phyloP scores from a whole-genome alignment of 116 monocot species.

The Dioscorea cayenensis region DNA sequence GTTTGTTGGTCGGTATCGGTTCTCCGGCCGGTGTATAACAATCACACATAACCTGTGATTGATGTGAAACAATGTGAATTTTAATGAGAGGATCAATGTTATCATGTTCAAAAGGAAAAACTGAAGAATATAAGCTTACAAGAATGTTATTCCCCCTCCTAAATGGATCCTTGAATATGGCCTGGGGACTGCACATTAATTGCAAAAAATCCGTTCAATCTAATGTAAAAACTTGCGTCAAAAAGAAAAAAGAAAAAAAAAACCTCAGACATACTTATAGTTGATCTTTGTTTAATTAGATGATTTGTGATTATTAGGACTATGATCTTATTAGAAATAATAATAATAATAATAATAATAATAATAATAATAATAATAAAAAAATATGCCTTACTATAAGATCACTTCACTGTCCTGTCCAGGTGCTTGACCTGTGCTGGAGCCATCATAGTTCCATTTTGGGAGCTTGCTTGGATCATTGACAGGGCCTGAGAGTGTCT shows the following conservation, averaged over 20 bases:
- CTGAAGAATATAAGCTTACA: slow-evolving; percentile 17
- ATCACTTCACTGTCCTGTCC: slow-evolving; percentile 97
- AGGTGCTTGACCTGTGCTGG: slow-evolving; percentile 86
- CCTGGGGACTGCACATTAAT: slow-evolving; percentile 39
- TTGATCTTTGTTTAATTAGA: neutral
- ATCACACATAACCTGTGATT: slow-evolving; percentile 77
- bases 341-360: neutral
- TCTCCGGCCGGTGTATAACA: slow-evolving; percentile 84
- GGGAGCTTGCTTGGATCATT: slow-evolving; percentile 64
- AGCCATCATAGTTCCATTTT: slow-evolving; percentile 96
- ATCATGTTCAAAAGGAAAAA: neutral
- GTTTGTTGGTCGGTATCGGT: slow-evolving; percentile 85
- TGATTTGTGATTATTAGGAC: neutral
- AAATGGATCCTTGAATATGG: slow-evolving; percentile 66
- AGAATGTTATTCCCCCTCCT: slow-evolving; percentile 56
- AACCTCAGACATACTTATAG: no score
- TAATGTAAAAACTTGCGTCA: no score
- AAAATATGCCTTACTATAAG: slow-evolving; percentile 48
- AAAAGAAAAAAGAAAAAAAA: no score
- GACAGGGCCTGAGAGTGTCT: slow-evolving; percentile 77
- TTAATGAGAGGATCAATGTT: no score
- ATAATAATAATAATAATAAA: neutral
- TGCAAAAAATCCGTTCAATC: neutral
- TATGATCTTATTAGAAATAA: neutral
- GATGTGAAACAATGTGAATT: neutral